Percentiles rank a stretch among this genome's conserved stretches.
phyloP scores from a whole-genome alignment of 192 early-diverging fungal genomes.

The Dimargaris verticillata region DNA sequence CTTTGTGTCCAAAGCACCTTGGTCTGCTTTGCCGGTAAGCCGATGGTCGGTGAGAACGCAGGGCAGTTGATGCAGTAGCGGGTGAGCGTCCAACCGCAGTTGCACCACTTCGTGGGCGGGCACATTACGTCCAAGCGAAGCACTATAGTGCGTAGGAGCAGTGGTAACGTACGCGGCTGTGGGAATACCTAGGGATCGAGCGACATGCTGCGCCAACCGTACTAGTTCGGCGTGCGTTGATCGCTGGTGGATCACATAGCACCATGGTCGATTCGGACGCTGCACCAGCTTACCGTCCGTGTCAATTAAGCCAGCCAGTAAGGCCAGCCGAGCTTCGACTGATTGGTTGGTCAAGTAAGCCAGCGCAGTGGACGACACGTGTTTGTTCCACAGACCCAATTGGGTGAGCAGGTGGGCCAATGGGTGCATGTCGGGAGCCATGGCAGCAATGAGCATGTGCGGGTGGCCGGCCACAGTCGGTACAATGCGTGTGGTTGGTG shows the following conservation, averaged over 20 bases:
- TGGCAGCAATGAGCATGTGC: neutral
- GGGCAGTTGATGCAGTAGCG: no score
- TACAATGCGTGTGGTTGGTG: neutral
- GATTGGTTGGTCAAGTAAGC: neutral
- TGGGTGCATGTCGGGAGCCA: neutral
- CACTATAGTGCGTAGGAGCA: neutral
- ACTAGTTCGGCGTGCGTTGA: neutral
- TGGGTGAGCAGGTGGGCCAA: neutral
- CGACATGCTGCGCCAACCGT: neutral
- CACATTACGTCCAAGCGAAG: no score
- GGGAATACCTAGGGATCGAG: neutral
- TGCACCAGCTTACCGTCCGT: neutral
- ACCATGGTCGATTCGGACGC: no score
- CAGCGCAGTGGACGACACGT: neutral
- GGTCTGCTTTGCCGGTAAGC: no score
- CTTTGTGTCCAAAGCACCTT: no score
- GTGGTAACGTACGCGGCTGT: neutral
- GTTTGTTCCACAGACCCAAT: neutral
- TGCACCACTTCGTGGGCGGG: no score
- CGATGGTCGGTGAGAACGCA: no score
- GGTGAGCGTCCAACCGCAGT: no score
- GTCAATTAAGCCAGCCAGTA: slow-evolving; percentile 3
- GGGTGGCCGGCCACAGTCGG: neutral
- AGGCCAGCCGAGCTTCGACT: neutral
- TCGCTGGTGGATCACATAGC: neutral